phyloP scores from a whole-genome alignment of 306 rosid genomes.

The Dalbergia oliveri region DNA sequence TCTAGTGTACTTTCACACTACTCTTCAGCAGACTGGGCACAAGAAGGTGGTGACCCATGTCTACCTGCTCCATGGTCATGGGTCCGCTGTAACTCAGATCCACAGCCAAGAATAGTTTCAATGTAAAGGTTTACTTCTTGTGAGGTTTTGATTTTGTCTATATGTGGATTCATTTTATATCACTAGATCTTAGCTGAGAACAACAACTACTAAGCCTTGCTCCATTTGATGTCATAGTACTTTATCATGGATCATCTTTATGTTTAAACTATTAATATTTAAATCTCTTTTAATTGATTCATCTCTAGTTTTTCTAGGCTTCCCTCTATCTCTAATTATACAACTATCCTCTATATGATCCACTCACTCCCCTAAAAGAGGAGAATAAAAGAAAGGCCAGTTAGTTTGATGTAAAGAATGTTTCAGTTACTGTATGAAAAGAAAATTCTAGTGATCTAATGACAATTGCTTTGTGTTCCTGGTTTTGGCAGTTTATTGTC shows the following conservation, averaged over 20 bases:
- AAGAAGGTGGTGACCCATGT: conserved; percentile 98
- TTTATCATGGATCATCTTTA: too few species aligned
- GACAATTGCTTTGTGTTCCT: conserved; percentile 46
- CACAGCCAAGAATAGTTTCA: conserved; percentile 79
- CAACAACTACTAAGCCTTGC: too few species aligned
- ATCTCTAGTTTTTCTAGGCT: too few species aligned
- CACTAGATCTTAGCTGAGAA: too few species aligned
- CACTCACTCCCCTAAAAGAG: background rate
- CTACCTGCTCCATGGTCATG: conserved; percentile 97
- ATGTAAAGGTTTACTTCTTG: conserved; percentile 60
- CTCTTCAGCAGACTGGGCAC: conserved; percentile 74
- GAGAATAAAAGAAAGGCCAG: background rate
- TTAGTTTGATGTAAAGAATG: conserved; percentile 21
- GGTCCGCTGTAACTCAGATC: conserved; percentile 84
- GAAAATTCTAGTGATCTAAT: conserved; percentile 44
- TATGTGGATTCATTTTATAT: background rate
- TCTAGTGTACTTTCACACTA: conserved; percentile 67
- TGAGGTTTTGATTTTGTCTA: conserved; percentile 35
- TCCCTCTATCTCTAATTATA: too few species aligned
- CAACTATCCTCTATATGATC: too few species aligned
- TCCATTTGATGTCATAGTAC: too few species aligned
- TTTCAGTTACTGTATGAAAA: conserved; percentile 6
- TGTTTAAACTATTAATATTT: too few species aligned
- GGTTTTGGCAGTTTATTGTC: conserved; percentile 75
- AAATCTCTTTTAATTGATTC: too few species aligned